Conservation (phyloP, 2,329 filamentous ascomycete species). For the Fusarium sp. region DNA sequence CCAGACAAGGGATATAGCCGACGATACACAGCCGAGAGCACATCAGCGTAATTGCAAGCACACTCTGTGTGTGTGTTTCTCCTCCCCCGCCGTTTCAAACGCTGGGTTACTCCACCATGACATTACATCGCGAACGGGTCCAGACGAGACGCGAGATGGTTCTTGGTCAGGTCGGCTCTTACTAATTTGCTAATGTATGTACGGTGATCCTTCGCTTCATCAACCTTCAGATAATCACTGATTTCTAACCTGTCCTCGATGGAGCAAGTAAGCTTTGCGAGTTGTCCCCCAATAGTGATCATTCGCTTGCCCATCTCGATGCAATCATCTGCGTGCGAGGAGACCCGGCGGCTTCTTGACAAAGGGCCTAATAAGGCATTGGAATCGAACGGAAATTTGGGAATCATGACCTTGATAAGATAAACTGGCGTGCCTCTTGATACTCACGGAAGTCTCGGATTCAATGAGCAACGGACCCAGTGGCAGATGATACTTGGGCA, state of each 20-base stretch:
- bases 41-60: constrained; percentile 4
- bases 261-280: background rate
- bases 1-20: constrained; percentile 8
- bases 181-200: constrained; percentile 17
- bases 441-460: background rate
- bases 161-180: constrained; percentile 9
- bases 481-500: background rate
- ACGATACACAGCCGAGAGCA: constrained; percentile 12
- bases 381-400: background rate
- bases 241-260: constrained; percentile 1
- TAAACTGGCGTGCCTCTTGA: background rate
- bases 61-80: constrained; percentile 2
- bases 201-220: constrained; percentile 21
- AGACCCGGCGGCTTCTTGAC: constrained; percentile 11
- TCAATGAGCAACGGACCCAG: background rate
- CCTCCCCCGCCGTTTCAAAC: constrained; percentile 35
- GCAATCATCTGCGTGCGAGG: background rate
- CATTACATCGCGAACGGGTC: constrained; percentile 16
- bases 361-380: background rate
- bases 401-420: background rate
- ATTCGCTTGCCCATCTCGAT: background rate
- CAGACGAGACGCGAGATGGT: background rate
- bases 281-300: background rate
- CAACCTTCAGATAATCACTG: background rate
- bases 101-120: constrained; percentile 12